phyloP scores from a whole-genome alignment of 2,329 filamentous ascomycete species.

The Cladorrhinum sp. region DNA sequence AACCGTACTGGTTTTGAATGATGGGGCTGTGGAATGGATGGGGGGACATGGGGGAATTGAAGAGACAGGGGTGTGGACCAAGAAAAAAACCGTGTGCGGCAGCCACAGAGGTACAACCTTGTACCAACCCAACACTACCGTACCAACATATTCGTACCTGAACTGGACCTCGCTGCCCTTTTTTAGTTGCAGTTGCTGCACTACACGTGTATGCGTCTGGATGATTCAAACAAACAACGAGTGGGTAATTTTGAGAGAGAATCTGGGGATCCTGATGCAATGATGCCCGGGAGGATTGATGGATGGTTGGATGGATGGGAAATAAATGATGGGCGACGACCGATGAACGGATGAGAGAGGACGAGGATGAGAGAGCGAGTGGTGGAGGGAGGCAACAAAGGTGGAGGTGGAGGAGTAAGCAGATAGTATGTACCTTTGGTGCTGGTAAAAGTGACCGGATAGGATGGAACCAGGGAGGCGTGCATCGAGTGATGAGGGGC shows the following conservation, averaged over 20 bases:
- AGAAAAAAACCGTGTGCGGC: neutral
- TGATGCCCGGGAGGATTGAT: neutral
- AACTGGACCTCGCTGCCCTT: neutral
- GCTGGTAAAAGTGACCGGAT: conserved; percentile 8
- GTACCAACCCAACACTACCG: conserved; percentile 5
- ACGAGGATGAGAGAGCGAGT: too few relatives aligned
- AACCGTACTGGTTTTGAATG: conserved; percentile 25
- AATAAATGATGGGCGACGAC: neutral
- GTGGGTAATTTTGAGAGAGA: neutral
- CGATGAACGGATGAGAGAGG: neutral
- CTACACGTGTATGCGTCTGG: neutral
- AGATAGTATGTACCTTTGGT: neutral
- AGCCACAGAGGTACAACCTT: conserved; percentile 1
- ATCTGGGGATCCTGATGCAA: neutral
- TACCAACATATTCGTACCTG: neutral
- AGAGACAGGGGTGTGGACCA: conserved; percentile 4
- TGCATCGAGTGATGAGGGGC: conserved; percentile 16
- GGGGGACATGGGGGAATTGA: conserved; percentile 2
- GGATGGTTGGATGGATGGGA: neutral
- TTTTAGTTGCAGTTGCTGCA: neutral
- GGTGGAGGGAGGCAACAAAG: conserved; percentile 9
- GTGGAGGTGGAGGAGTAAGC: conserved; percentile 13
- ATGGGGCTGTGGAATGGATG: conserved; percentile 10
- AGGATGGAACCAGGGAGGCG: conserved; percentile 16
- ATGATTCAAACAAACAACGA: neutral